phyloP scores from a whole-genome alignment of 495 filamentous ascomycete genomes.

The Aspergillus sclerotiicarbonarius region DNA sequence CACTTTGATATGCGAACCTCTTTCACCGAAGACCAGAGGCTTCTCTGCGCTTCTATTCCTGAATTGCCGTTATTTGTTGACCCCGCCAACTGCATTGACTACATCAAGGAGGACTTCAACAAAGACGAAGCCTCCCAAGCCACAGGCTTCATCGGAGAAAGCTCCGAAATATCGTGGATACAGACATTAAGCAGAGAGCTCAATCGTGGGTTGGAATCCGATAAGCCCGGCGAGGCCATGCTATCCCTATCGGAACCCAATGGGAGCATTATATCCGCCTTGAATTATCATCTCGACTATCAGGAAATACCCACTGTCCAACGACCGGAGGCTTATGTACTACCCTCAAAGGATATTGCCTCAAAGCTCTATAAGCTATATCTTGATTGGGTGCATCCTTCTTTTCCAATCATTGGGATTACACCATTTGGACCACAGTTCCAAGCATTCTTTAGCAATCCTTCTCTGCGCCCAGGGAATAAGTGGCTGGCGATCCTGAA shows the following conservation, averaged over 20 bases:
- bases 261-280: slow-evolving; percentile 31
- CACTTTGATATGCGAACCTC: slow-evolving; percentile 15
- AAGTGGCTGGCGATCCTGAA: slow-evolving; percentile 61
- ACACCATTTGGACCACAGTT: slow-evolving; percentile 53
- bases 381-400: slow-evolving; percentile 55
- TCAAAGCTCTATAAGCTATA: slow-evolving; percentile 57
- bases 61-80: neutral
- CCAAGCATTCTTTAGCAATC: slow-evolving; percentile 43
- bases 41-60: slow-evolving; percentile 24
- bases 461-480: slow-evolving; percentile 35
- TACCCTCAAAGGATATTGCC: slow-evolving; percentile 52
- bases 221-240: slow-evolving; percentile 16
- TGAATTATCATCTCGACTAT: slow-evolving; percentile 52
- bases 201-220: slow-evolving; percentile 29
- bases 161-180: slow-evolving; percentile 60
- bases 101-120: slow-evolving; percentile 59
- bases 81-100: slow-evolving; percentile 46
- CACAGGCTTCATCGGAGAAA: slow-evolving; percentile 59
- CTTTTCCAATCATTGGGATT: slow-evolving; percentile 59
- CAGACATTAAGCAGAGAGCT: slow-evolving; percentile 43
- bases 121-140: slow-evolving; percentile 43
- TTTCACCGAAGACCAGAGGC: slow-evolving; percentile 14
- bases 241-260: slow-evolving; percentile 26
- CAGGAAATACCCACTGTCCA: slow-evolving; percentile 43
- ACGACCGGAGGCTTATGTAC: slow-evolving; percentile 44